Evolutionary conservation across 2,329 filamentous ascomycete species (phyloP), one percentile per base, ranked within the genome.

Genomic region (Cercospora sp.): DNA sequence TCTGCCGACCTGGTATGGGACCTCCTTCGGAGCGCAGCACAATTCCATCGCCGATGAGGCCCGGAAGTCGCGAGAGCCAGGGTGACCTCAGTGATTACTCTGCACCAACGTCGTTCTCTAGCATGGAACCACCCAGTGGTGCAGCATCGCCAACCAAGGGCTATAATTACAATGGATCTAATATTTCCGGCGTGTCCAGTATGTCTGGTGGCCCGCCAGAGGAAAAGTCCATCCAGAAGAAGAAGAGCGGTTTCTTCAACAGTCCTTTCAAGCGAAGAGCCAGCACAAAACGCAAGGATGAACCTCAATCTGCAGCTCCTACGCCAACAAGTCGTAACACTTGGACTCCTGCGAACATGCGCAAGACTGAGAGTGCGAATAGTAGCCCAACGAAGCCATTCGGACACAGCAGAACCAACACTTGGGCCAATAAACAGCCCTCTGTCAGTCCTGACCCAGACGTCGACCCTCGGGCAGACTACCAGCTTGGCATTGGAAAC

Each of bases 401-500:
- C 51, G 73, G 72, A 12, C 65, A 59, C 3, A 72, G 68, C 60
- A 70, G 76, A 60, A 71, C 76, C 10, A 77, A 71, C 64, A 75
- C 75, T 18, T 78, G 76, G 76, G 64, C 55, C 23, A 74, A 76
- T 48, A 77, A 76, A 67, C 73, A 75, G 64, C 72, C 77, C 18
- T 75, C 75, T 77, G 81, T 72, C 71, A 75, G 78, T 68, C 80
- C 83, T n/a, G 85, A 82, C 72, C 84, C 83, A 63, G 96, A 93
- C 75, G 94, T 95, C 42, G 95, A 97, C 76, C 94, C 94, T 65
- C 90, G 95, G 70, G 93, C 94, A 45, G 97, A 91, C 78, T 89
- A 98, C 74, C 94, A 97, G 69, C 85, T 99, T 30, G 97, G 97
- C 75, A 88, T 99, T 64, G 95, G 95, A 7, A 93, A 96, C 75